phyloP scores from a whole-genome alignment of 306 rosid species.

The apple (Malus domestica) region ASM211411v1 NC_041802.1:15890501-15891000 shows the following conservation, averaged over 20 bases:
- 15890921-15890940: not conserved
- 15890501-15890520: slow-evolving; percentile 63
- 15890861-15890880: not conserved
- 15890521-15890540: slow-evolving; percentile 55
- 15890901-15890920: not conserved
- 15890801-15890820: not conserved
- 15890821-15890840: not conserved
- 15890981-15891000: not conserved
- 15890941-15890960: not conserved
- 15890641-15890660: slow-evolving; percentile 47
- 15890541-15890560: slow-evolving; percentile 61
- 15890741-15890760: not conserved
- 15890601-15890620: slow-evolving; percentile 83
- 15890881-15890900: not conserved
- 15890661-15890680: slow-evolving; percentile 45
- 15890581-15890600: slow-evolving; percentile 79
- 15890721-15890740: not conserved
- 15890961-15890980: not conserved
- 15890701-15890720: slow-evolving; percentile 25
- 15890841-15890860: too few relatives aligned
- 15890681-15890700: slow-evolving; percentile 32
- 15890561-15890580: slow-evolving; percentile 43
- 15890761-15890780: not conserved
- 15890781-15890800: not conserved
- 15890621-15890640: slow-evolving; percentile 60